A percentile compares a stretch with the other conserved stretches of the same genome.
phyloP scores from a whole-genome alignment of 805 yeast genomes.

The Cyberlindnera americana region DNA sequence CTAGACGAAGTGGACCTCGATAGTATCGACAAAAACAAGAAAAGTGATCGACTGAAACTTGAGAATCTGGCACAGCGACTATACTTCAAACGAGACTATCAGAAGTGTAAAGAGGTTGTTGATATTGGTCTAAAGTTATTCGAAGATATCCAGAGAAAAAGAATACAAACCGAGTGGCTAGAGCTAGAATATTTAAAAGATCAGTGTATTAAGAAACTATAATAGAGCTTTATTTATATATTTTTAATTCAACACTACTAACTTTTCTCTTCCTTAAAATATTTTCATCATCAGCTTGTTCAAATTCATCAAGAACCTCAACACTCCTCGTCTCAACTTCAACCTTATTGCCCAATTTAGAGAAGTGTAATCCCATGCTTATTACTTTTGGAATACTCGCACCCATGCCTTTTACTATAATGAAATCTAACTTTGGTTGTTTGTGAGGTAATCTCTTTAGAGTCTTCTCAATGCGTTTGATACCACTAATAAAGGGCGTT shows the following conservation, averaged over 20 bases:
- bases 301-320: constrained; percentile 69
- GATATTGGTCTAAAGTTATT: constrained; percentile 34
- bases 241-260: constrained; percentile 40
- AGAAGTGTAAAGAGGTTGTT: constrained; percentile 46
- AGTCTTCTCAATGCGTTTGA: constrained; percentile 58
- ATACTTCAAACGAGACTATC: constrained; percentile 53
- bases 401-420: constrained; percentile 75
- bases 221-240: not conserved
- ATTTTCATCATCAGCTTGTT: constrained; percentile 30
- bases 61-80: constrained; percentile 61
- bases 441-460: constrained; percentile 45
- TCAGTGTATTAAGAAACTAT: constrained; percentile 32
- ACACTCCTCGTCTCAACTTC: constrained; percentile 63
- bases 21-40: constrained; percentile 34
- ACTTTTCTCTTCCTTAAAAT: constrained; percentile 34
- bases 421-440: constrained; percentile 38
- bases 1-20: constrained; percentile 32
- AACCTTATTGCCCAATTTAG: constrained; percentile 46
- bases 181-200: constrained; percentile 47
- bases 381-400: constrained; percentile 60
- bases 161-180: constrained; percentile 45
- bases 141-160: constrained; percentile 33
- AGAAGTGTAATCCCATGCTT: constrained; percentile 59
- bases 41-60: constrained; percentile 52
- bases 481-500: constrained; percentile 71